A percentile compares a stretch with the other conserved stretches of the same genome.
Conservation (phyloP, 2,329 filamentous ascomycete species). For the Fusarium nisikadoi region DNA sequence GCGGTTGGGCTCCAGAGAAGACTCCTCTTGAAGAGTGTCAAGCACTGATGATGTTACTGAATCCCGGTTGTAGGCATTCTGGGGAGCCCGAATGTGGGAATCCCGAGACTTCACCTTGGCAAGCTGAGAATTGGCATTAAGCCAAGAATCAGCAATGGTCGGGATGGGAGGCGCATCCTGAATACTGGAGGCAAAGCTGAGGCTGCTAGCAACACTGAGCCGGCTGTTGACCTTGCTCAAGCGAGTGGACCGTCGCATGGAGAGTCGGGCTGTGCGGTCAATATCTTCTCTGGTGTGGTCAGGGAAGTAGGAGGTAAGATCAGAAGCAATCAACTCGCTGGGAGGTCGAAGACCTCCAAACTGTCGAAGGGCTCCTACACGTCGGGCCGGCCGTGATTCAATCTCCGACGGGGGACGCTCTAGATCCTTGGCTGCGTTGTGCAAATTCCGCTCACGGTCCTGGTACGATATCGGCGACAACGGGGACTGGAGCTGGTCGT, state of each 20-base stretch:
- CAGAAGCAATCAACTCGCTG: conserved; percentile 96
- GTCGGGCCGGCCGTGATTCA: conserved; percentile 54
- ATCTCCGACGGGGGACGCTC: conserved; percentile 65
- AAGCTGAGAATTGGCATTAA: conserved; percentile 61
- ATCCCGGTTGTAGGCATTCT: conserved; percentile 72
- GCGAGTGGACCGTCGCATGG: conserved; percentile 87
- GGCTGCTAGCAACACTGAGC: conserved; percentile 91
- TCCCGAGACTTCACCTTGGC: conserved; percentile 55
- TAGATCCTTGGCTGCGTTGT: conserved; percentile 67
- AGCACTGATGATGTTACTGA: conserved; percentile 90
- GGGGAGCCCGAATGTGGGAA: conserved; percentile 59
- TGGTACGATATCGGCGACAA: conserved; percentile 82
- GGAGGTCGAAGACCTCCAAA: conserved; percentile 94
- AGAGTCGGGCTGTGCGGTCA: conserved; percentile 93
- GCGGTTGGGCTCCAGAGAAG: conserved; percentile 83
- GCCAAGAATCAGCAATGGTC: conserved; percentile 93
- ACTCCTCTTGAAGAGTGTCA: conserved; percentile 91
- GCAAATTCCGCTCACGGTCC: conserved; percentile 75
- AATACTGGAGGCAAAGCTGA: conserved; percentile 91
- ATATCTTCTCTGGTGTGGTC: conserved; percentile 95
- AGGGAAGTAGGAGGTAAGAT: conserved; percentile 96
- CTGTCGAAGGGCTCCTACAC: conserved; percentile 71
- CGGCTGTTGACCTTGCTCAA: conserved; percentile 93
- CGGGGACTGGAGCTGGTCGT: conserved; percentile 82
- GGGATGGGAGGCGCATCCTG: conserved; percentile 95